phyloP scores from a whole-genome alignment of 2,329 filamentous ascomycete genomes.

The Fusarium proliferatum region DNA sequence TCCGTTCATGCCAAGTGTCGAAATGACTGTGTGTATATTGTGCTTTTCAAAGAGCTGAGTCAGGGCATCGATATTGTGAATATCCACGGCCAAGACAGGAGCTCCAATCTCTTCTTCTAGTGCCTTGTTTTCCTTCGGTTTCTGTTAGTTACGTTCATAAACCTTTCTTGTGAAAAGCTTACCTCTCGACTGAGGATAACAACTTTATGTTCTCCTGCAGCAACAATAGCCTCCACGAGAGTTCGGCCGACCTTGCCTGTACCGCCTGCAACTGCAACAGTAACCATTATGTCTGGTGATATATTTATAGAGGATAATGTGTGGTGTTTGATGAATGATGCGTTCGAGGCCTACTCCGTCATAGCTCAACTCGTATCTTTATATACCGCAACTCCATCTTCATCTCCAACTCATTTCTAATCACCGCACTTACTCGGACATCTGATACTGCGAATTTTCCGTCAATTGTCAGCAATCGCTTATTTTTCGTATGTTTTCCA shows the following conservation, averaged over 20 bases:
- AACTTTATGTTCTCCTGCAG: neutral
- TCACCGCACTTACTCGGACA: neutral
- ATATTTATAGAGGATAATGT: fast-evolving
- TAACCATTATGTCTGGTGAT: neutral
- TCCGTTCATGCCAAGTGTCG: neutral
- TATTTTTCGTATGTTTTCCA: neutral
- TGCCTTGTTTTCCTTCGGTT: neutral
- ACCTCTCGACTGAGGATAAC: slow-evolving; percentile 5
- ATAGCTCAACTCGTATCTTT: neutral
- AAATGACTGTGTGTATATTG: slow-evolving; percentile 3
- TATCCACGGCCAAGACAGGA: neutral
- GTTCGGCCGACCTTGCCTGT: slow-evolving; percentile 15
- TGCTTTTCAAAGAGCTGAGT: slow-evolving; percentile 12
- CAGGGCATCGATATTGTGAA: neutral
- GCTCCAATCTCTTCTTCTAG: neutral
- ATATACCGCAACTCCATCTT: neutral
- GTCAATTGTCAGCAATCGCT: slow-evolving; percentile 6
- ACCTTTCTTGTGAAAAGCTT: fast-evolving
- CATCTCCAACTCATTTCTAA: neutral
- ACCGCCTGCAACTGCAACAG: slow-evolving; percentile 13
- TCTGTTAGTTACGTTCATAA: fast-evolving
- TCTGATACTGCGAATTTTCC: neutral
- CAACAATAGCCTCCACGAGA: neutral
- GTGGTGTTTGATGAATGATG: neutral
- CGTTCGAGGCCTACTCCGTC: fast-evolving